Percentiles rank a stretch among this genome's conserved stretches.
phyloP scores from a whole-genome alignment of 495 filamentous ascomycete species.

The Extremus antarcticus region DNA sequence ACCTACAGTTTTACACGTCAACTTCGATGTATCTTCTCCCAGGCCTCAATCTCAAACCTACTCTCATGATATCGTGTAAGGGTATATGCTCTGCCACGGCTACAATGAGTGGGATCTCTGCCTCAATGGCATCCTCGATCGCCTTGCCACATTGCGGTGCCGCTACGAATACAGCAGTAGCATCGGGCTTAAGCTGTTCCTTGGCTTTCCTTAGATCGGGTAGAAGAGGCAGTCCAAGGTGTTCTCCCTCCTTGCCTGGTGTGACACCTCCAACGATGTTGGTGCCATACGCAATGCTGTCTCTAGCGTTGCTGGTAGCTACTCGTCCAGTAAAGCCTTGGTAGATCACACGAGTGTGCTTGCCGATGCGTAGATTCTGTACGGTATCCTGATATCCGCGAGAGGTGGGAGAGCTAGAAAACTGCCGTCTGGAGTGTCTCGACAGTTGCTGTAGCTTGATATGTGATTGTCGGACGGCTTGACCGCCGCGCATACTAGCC shows the following conservation, averaged over 20 bases:
- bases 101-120: conserved; percentile 76
- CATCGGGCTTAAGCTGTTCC: conserved; percentile 65
- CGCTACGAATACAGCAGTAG: conserved; percentile 77
- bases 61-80: conserved; percentile 71
- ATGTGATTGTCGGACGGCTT: conserved; percentile 1
- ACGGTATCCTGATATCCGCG: conserved; percentile 53
- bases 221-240: conserved; percentile 70
- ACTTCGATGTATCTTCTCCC: not conserved
- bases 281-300: conserved; percentile 76
- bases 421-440: conserved; percentile 4
- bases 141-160: conserved; percentile 65
- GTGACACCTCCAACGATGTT: conserved; percentile 81
- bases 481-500: not conserved
- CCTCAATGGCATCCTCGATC: conserved; percentile 82
- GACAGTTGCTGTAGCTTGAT: not conserved
- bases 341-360: conserved; percentile 71
- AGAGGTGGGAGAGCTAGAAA: conserved; percentile 1
- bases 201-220: conserved; percentile 63
- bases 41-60: conserved; percentile 32
- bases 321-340: conserved; percentile 75
- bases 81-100: conserved; percentile 89
- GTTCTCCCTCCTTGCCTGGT: conserved; percentile 64
- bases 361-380: conserved; percentile 63
- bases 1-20: conserved; percentile 39
- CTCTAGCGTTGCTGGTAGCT: conserved; percentile 73